Base-by-base conservation (phyloP, 1,284 basidiomycete genomes). In the Pholiota adiposa region DNA sequence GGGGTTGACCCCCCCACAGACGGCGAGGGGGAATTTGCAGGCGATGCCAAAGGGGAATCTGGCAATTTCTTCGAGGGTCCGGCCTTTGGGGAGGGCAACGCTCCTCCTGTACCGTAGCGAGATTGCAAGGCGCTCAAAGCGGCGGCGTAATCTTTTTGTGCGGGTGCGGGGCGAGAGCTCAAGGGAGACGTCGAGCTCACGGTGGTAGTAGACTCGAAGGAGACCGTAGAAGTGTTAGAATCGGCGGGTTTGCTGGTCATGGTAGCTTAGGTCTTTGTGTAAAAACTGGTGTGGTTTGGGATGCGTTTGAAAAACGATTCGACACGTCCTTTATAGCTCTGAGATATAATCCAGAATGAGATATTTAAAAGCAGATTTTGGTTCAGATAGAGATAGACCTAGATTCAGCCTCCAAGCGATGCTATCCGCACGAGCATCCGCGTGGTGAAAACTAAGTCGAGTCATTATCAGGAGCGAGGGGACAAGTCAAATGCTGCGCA, bases 101-200 rank as follows among this genome's bases (percentile, higher is more conserved):
- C 51, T 2, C 63, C 70, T 16, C 63, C 61, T 2, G 66, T 67
- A 11, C 74, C 73, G 38, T 75, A 75, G 55, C 72, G 66, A 2
- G 72, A 72, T 52, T 74, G 72, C 18, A 74, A 58, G 1, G 67
- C 63, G 16, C 68, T 71, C 2, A 77, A 63, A 1, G 76, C 75
- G 1, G 70, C 73, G 6, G 70, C 67, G 52, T 69, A 77, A 56
- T 77, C 72, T 55, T 77, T 77, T 27, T 66, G 69, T 5, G 69
- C 69, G 6, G 49, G 62, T 12, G 21, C 21, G 43, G 62, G 51
- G 18, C 59, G 48, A 19, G 53, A 51, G 33, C 53, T 50, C 56
- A 73, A 66, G 31, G 71, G 67, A 0, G 67, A 60, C 5, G 65
- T 67, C 1, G 73, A 73, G 7, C 61, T 66, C 5, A 69, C 63